phyloP scores from a whole-genome alignment of 1,139 yeast genomes.

The Groenewaldozyma auringiensis region DNA sequence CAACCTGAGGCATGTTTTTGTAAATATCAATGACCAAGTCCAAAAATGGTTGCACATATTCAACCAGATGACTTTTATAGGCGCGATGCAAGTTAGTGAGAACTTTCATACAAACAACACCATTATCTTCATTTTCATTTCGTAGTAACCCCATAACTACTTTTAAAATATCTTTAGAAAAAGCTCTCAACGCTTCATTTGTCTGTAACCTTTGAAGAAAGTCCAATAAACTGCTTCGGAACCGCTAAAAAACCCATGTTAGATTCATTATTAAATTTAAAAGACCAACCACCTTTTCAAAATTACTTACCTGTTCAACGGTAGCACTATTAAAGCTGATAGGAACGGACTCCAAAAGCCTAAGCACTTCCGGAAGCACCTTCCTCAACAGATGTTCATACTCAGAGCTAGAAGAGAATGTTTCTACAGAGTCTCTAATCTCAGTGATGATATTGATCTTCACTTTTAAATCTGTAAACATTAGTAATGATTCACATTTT shows the following conservation, averaged over 20 bases:
- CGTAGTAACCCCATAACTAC: constrained; percentile 54
- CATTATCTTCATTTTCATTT: constrained; percentile 90
- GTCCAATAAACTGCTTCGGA: constrained; percentile 70
- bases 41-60: constrained; percentile 72
- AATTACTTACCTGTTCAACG: constrained; percentile 25
- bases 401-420: constrained; percentile 71
- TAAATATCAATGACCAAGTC: constrained; percentile 71
- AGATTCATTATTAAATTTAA: neutral
- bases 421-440: constrained; percentile 75
- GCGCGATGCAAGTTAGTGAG: constrained; percentile 84
- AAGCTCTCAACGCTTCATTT: constrained; percentile 75
- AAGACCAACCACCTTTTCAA: neutral
- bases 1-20: constrained; percentile 71
- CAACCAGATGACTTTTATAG: constrained; percentile 60
- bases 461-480: constrained; percentile 43
- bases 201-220: constrained; percentile 73
- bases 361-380: constrained; percentile 28
- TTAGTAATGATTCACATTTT: neutral
- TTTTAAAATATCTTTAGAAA: constrained; percentile 53
- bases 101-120: constrained; percentile 83
- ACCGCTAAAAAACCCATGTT: constrained; percentile 28
- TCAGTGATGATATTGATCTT: constrained; percentile 69
- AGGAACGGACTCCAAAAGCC: constrained; percentile 57
- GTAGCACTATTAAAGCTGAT: constrained; percentile 45
- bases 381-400: constrained; percentile 42